Base-by-base conservation (phyloP, 352 stramenopile species). In the Phytophthora crassamura region DNA sequence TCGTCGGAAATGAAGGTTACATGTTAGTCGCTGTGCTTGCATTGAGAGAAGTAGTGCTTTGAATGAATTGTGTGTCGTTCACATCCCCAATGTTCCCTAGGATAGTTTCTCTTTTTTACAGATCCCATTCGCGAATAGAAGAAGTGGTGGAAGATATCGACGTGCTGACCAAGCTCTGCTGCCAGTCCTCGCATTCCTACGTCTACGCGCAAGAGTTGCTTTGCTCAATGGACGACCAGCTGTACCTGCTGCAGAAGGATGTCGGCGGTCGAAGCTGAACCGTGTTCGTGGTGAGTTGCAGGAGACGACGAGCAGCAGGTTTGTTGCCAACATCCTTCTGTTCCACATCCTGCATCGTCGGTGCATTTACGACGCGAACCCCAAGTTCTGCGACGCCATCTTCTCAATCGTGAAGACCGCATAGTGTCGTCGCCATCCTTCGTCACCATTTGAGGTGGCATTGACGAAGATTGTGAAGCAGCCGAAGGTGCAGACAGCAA, bases 161-260 rank as follows among this genome's bases (percentile, higher is more conserved):
- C n/a, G 84, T 84, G 7, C 71, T 96, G 3, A 88, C 86, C 43
- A 96, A 94, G 58, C 82, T 94, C 20, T 94, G 88, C 66, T 93
- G 82, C 35, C 88, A 96, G 56, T 93, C 88, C 2, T 84, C 83
- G 14, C 91, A 94, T 59, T 96, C 86, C 47, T 94, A 90, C 49
- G 55, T 93, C 28, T 96, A 94, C 52, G 79, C 86, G 0, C 75
- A 93, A 58, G 84, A 94, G 56, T 59, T 94, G 16, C 63, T 96
- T 1, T 89, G 79, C 50, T 76, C 78, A 6, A 82, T 94, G 42
- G 86, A 94, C 52, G 71, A 81, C 60, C 85, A 93, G 46, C 58
- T 94, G 25, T 89, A 79, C 46, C 36, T 62, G 7, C 72, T 92
- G 25, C 79, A 91, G 35, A 75, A 75, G 28, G 63, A 86, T 42